A percentile compares a stretch with the other conserved stretches of the same genome.
phyloP scores from a whole-genome alignment of 1,139 yeast genomes.

The Pichia norvegensis region DNA sequence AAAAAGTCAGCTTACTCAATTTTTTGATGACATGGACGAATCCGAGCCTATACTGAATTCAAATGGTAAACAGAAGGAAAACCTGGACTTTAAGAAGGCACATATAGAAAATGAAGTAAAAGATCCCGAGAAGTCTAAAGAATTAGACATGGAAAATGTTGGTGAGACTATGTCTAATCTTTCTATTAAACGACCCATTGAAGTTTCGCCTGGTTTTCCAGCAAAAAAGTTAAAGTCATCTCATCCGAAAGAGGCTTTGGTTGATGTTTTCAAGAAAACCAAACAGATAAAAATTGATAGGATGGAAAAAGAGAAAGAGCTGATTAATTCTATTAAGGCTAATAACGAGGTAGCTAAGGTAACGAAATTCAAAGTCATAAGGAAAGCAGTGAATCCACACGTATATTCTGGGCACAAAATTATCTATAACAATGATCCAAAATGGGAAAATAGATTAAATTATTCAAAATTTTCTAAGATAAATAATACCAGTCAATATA shows the following conservation, averaged over 20 bases:
- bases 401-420: constrained; percentile 7
- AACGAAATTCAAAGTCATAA: constrained; percentile 15
- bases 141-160: neutral
- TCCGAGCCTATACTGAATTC: neutral
- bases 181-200: neutral
- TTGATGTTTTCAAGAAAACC: constrained; percentile 18
- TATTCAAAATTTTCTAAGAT: constrained; percentile 22
- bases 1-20: constrained; percentile 9
- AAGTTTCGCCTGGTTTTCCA: neutral
- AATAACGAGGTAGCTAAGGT: constrained; percentile 14
- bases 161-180: neutral
- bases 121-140: neutral
- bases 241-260: constrained; percentile 3
- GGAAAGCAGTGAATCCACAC: constrained; percentile 4
- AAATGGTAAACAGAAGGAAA: neutral
- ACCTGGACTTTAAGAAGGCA: neutral
- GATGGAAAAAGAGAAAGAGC: constrained; percentile 9
- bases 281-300: constrained; percentile 16
- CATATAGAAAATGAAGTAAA: neutral
- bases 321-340: constrained; percentile 1
- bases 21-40: constrained; percentile 13
- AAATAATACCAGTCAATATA: constrained; percentile 8
- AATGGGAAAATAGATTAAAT: constrained; percentile 22
- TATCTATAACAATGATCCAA: constrained; percentile 12
- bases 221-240: neutral